phyloP scores from a whole-genome alignment of 1,139 yeast species.

The Pichia sp. region DNA sequence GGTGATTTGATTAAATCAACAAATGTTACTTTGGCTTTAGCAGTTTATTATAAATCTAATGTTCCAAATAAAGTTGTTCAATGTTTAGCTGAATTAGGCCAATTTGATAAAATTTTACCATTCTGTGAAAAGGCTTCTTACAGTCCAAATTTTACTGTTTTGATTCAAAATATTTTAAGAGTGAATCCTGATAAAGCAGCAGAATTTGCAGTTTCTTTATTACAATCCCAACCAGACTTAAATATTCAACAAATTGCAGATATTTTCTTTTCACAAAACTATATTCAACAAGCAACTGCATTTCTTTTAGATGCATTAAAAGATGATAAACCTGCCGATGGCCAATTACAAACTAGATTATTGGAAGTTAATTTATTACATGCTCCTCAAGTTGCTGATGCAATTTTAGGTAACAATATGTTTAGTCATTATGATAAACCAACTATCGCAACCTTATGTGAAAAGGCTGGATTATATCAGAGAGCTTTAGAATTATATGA shows the following conservation, averaged over 20 bases:
- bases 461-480: conserved; percentile 89
- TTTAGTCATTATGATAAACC: conserved; percentile 94
- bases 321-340: conserved; percentile 91
- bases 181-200: conserved; percentile 97
- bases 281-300: conserved; percentile 98
- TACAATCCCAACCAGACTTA: conserved; percentile 56
- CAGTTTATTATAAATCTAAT: conserved; percentile 83
- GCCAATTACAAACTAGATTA: conserved; percentile 90
- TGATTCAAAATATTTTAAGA: conserved; percentile 86
- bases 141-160: conserved; percentile 83
- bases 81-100: conserved; percentile 90
- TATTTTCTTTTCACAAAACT: conserved; percentile 89
- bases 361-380: conserved; percentile 88
- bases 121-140: conserved; percentile 87
- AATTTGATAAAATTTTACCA: conserved; percentile 92
- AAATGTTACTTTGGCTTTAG: conserved; percentile 81
- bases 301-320: conserved; percentile 92
- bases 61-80: conserved; percentile 87
- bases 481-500: conserved; percentile 95
- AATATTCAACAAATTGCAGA: conserved; percentile 88
- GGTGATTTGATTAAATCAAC: conserved; percentile 93
- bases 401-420: conserved; percentile 92
- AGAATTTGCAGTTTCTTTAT: conserved; percentile 87
- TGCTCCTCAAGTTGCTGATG: conserved; percentile 99
- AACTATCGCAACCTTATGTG: conserved; percentile 86